Evolutionary conservation across 306 rosid species (phyloP).

Genomic region (Medicago truncatula): DNA sequence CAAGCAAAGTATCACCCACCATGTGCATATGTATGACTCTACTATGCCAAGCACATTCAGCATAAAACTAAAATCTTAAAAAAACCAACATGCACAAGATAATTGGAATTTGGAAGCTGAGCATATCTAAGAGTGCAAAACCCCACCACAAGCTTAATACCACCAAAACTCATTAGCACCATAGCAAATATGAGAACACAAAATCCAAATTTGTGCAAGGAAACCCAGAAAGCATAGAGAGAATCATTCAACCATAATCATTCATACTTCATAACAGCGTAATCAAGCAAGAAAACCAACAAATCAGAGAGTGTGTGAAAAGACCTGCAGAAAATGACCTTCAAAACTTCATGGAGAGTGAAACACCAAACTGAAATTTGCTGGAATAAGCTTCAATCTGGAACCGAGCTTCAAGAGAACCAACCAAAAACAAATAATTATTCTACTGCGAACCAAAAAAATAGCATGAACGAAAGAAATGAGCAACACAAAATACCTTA

Average conservation of each 20-base stretch:
- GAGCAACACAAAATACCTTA: constrained; percentile 22
- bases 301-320: neutral
- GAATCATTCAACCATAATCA: neutral
- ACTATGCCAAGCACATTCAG: constrained; percentile 17
- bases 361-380: neutral
- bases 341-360: neutral
- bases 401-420: constrained; percentile 8
- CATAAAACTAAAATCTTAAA: constrained; percentile 7
- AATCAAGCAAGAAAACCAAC: neutral
- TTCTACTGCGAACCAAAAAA: neutral
- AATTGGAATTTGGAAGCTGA: constrained; percentile 1
- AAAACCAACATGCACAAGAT: neutral
- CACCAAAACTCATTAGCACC: neutral
- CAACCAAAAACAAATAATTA: constrained; percentile 5
- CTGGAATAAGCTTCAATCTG: neutral
- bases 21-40: neutral
- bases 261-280: neutral
- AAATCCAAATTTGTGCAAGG: neutral
- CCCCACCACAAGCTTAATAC: neutral
- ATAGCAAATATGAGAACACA: constrained; percentile 2
- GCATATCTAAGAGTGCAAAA: constrained; percentile 1
- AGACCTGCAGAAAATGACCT: constrained; percentile 4
- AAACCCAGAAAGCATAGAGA: neutral
- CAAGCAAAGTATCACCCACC: constrained; percentile 4
- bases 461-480: neutral